These are phyloP conservation scores for Nicotiana knightiana DNA, from an alignment of 257 asterid species.

Conservation along the genomic window DNA sequence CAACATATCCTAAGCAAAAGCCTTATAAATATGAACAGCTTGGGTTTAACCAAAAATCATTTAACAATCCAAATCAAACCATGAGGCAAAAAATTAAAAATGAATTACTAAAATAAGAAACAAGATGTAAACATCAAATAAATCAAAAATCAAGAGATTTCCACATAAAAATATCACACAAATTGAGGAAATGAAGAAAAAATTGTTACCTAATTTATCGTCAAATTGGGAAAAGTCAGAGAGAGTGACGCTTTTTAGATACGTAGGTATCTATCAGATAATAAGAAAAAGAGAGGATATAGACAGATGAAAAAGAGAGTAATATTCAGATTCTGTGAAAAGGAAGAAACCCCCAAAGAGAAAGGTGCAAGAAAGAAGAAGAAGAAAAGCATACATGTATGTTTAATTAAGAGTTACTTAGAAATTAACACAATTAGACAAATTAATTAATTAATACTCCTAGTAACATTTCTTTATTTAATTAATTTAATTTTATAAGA, in stretches of 20 bases:
- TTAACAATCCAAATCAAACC: conserved; percentile 23
- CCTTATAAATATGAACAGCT: conserved; percentile 26
- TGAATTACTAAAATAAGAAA: not conserved
- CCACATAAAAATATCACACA: not conserved
- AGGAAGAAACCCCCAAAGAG: conserved; percentile 6
- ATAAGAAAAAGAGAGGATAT: not conserved
- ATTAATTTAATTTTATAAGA: not conserved
- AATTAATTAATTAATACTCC: not conserved
- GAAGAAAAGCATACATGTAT: not conserved
- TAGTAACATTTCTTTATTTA: not conserved
- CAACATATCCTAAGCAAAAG: conserved; percentile 17
- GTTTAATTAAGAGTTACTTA: conserved; percentile 1
- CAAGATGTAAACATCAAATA: conserved; percentile 2
- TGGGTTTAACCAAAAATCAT: conserved; percentile 10
- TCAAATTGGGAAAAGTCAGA: conserved; percentile 4
- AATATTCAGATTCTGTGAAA: not conserved
- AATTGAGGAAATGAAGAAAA: not conserved
- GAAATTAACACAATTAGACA: not conserved
- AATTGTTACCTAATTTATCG: conserved; percentile 31
- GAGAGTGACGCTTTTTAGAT: not conserved
- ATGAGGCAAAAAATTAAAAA: not conserved
- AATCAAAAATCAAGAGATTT: not conserved
- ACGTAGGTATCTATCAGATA: not conserved
- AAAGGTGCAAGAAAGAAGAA: not conserved
- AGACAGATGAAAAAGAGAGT: conserved; percentile 15